Evolutionary conservation across 139 green algal species (phyloP).

Genomic region (Gonium pectorale): DNA sequence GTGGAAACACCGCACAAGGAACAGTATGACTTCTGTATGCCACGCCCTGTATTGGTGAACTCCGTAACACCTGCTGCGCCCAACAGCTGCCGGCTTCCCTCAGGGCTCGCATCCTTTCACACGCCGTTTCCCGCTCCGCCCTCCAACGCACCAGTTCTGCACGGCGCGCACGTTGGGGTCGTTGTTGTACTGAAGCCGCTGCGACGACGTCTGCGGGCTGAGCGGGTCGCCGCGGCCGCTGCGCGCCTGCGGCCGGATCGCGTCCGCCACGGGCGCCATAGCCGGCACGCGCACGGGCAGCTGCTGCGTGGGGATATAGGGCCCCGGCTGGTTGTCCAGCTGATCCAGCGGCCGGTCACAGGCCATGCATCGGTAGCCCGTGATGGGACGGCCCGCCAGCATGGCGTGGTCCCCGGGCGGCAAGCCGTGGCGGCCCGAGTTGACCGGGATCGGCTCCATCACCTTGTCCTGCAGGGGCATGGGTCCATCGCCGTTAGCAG

Average conservation of each 20-base stretch:
- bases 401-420: slow-evolving; percentile 68
- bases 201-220: slow-evolving; percentile 34
- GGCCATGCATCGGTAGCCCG: slow-evolving; percentile 63
- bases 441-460: background rate
- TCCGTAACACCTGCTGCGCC: no score
- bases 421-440: background rate
- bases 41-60: no score
- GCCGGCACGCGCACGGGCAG: slow-evolving; percentile 25
- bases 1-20: no score
- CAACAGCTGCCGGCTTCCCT: no score
- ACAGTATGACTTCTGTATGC: no score
- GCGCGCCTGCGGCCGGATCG: background rate
- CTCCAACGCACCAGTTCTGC: slow-evolving; percentile 48
- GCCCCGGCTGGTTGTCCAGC: slow-evolving; percentile 59
- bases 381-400: slow-evolving; percentile 63
- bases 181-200: background rate
- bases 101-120: no score
- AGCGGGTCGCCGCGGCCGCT: slow-evolving; percentile 28
- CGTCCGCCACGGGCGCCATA: background rate
- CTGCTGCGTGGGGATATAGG: slow-evolving; percentile 61
- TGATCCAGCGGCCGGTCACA: slow-evolving; percentile 73
- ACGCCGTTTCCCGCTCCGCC: background rate
- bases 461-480: slow-evolving; percentile 31
- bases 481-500: no score
- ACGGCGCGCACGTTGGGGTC: slow-evolving; percentile 37